Evolutionary conservation across 257 asterid species (phyloP), one percentile per base, ranked within the genome.

Genomic region (Przewalskia tangutica): DNA sequence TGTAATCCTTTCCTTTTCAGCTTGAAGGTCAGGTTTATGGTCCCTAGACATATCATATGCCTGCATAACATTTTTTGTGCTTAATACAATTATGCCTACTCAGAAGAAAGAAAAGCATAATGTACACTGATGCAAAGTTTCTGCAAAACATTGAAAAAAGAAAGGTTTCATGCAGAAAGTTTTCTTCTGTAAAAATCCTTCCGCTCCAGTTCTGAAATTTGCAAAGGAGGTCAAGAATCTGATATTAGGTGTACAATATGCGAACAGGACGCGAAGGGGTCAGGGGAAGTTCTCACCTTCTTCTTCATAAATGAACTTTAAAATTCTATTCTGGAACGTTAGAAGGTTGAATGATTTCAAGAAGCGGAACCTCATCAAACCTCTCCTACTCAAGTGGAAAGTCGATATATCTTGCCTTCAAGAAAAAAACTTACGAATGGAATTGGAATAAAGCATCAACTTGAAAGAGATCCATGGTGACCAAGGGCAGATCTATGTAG

Each of bases 1-100:
- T 27, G 88, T 51, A 81, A 95, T 95, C 93, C 99, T 90, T 70
- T 90, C 91, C 58, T 86, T 93, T 88, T 95, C 99, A 44, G 63
- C 82, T 81, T 83, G 86, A 84, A 89, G 91, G 81, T 95, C 92
- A 54, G 99, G 98, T 84, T 95, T 95, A 91, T 95, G 99, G 88
- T 95, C 98, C 83, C 91, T 89, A 71, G 98, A 93, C 83, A 95
- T 84, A 38, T 92, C 91, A 75, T 77, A 84, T 51, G 99, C 98
- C 98, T 96, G 86, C 76, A 71, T 83, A 85, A 67, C 80, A 27
- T 7, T 38, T 51, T 70, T 23, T 71, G 65, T 53, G 20, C 63
- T 81, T 36, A 53, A 81, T 67, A 48, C 20, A 50, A 73, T 42
- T 75, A 17, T 46, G 27, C 79, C 79, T 6, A 12, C 23, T 48